phyloP scores from a whole-genome alignment of 441 rosid species.

The Bruguiera hainesii region DNA sequence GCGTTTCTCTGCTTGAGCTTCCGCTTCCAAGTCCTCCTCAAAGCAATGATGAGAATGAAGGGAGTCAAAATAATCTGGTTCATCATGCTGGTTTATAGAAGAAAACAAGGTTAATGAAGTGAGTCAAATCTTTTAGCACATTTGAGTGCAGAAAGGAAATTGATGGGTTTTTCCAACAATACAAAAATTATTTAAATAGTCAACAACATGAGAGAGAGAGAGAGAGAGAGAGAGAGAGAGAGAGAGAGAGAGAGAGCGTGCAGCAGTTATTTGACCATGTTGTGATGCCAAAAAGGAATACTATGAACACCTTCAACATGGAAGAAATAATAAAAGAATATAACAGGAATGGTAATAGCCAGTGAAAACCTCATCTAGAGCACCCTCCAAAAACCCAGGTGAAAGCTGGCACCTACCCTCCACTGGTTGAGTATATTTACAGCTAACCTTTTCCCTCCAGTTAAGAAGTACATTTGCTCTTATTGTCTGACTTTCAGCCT shows the following conservation, averaged over 20 bases:
- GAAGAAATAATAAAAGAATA: neutral
- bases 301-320: neutral
- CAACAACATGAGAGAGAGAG: neutral
- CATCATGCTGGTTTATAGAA: constrained; percentile 62
- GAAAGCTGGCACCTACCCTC: constrained; percentile 84
- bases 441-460: constrained; percentile 81
- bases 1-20: constrained; percentile 84
- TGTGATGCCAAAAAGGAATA: neutral
- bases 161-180: neutral
- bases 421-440: constrained; percentile 68
- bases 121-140: neutral
- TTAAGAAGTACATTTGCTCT: constrained; percentile 83
- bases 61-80: constrained; percentile 71
- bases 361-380: constrained; percentile 84
- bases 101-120: neutral
- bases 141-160: neutral
- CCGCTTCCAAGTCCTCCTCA: constrained; percentile 91
- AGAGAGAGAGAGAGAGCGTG: neutral
- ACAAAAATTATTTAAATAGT: neutral
- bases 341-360: constrained; percentile 6
- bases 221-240: neutral
- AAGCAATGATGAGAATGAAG: constrained; percentile 72
- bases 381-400: constrained; percentile 88
- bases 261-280: no score
- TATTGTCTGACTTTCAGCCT: constrained; percentile 92